These are phyloP conservation scores for Aureobasidium lini DNA, from an alignment of 2,329 filamentous ascomycete genomes.

Conservation along the genomic window DNA sequence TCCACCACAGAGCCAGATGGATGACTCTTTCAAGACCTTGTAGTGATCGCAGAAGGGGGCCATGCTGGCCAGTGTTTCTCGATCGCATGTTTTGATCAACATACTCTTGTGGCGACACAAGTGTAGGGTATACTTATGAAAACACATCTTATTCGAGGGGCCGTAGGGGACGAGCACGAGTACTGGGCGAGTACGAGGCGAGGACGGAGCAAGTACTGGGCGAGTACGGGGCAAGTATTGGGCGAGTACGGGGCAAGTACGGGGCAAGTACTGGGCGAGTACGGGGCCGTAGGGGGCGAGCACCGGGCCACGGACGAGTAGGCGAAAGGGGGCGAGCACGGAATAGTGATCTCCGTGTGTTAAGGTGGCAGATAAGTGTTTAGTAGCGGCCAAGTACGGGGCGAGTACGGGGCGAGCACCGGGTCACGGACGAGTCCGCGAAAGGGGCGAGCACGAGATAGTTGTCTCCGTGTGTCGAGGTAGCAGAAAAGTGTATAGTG, in stretches of 20 bases:
- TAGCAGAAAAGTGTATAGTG: too few relatives aligned
- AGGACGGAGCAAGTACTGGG: background rate
- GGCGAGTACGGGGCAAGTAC: background rate
- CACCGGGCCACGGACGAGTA: too few relatives aligned
- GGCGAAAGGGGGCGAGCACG: too few relatives aligned
- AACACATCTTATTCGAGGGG: background rate
- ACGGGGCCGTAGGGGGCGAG: background rate
- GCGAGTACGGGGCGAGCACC: too few relatives aligned
- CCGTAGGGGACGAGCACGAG: background rate
- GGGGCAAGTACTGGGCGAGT: background rate
- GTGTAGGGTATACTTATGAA: background rate
- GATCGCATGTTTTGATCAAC: background rate
- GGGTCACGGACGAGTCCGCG: too few relatives aligned
- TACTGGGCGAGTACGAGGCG: background rate
- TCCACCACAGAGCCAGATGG: background rate
- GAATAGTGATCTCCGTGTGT: background rate
- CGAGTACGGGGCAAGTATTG: too few relatives aligned
- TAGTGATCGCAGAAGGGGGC: constrained; percentile 4
- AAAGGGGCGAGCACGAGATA: too few relatives aligned
- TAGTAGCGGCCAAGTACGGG: too few relatives aligned
- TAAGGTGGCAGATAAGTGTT: background rate
- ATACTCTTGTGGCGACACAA: background rate
- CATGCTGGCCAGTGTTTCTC: background rate
- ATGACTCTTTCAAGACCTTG: background rate
- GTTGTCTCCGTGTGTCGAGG: too few relatives aligned